Evolutionary conservation across 176 grass and related monocot species (phyloP), one percentile per base, ranked within the genome.

Genomic region (Avena eriantha): DNA sequence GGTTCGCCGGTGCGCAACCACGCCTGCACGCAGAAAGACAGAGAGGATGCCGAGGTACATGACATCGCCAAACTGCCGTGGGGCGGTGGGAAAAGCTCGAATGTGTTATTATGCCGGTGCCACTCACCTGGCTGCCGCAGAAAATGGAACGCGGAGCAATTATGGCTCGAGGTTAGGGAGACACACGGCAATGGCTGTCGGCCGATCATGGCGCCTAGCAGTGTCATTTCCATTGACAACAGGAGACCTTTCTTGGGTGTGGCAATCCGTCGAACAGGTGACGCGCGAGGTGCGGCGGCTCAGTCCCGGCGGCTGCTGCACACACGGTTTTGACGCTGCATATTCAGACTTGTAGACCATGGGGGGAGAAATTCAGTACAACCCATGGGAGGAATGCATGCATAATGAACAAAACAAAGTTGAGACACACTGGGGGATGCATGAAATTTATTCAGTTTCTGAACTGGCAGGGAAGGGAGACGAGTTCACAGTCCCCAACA

Each of bases 211-310:
- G 54, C 56, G 2, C 10, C 39, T 22, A 88, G 23, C 60, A 46
- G 77, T 33, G 76, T 87, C 94, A 90, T 93, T 9, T 54, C 19
- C 22, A 80, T 8, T 8, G 61, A 54, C 49, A 22, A 22, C 10
- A 72, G 16, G 24, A 26, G 24, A 54, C 3, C 4, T 10, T 10
- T 23, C 9, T 76, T 3, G 0, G 49, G 3, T 14, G 41, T 2
- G 49, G 72, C 79, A 92, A 87, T 87, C 47, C 31, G 80, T 89
- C 94, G 83, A 97, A 80, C 90, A 90, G 79, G 22, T 84, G 7
- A 10, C 48, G 76, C 23, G 89, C 77, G 41, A 63, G 26, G 14
- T 5, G 7, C 1, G 3, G 0, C 36, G 68, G 68, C 36, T 12
- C 36, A n/a, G 68, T 12, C 67, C 64, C 29, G 63, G 8, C 4